Conservation (phyloP, 2,329 filamentous ascomycete species). For the Chaetomiaceae sp. region DNA sequence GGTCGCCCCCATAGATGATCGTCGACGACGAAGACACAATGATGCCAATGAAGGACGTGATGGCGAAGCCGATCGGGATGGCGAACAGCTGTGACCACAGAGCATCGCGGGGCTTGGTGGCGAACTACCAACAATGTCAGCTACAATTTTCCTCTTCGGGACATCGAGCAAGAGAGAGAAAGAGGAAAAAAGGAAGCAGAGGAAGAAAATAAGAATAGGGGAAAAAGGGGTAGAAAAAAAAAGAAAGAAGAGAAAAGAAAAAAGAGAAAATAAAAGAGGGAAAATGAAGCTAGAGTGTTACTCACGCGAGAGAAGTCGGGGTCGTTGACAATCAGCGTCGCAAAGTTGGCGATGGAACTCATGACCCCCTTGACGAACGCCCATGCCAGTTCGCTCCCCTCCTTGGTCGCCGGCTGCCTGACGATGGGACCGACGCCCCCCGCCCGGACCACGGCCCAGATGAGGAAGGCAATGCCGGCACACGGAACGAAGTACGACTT, state of each 20-base stretch:
- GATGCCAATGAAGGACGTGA: constrained; percentile 83
- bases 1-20: constrained; percentile 58
- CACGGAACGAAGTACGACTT: constrained; percentile 81
- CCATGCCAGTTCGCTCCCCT: constrained; percentile 73
- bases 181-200: too few species aligned
- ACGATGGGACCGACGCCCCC: constrained; percentile 82
- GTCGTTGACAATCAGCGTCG: constrained; percentile 77
- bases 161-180: too few species aligned
- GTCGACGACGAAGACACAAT: constrained; percentile 69
- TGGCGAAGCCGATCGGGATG: constrained; percentile 65
- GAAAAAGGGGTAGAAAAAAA: too few species aligned
- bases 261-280: too few species aligned
- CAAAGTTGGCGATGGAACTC: constrained; percentile 86
- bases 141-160: too few species aligned
- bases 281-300: too few species aligned
- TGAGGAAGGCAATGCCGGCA: constrained; percentile 81
- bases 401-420: constrained; percentile 56
- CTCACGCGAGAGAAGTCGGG: constrained; percentile 81
- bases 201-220: too few species aligned
- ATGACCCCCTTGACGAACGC: constrained; percentile 80
- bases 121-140: too few species aligned
- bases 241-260: too few species aligned
- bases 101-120: constrained; percentile 68
- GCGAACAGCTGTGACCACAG: constrained; percentile 75
- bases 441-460: constrained; percentile 79